A percentile compares a stretch with the other conserved stretches of the same genome.
phyloP scores from a whole-genome alignment of 495 filamentous ascomycete species.

The Chaetomium tenue region DNA sequence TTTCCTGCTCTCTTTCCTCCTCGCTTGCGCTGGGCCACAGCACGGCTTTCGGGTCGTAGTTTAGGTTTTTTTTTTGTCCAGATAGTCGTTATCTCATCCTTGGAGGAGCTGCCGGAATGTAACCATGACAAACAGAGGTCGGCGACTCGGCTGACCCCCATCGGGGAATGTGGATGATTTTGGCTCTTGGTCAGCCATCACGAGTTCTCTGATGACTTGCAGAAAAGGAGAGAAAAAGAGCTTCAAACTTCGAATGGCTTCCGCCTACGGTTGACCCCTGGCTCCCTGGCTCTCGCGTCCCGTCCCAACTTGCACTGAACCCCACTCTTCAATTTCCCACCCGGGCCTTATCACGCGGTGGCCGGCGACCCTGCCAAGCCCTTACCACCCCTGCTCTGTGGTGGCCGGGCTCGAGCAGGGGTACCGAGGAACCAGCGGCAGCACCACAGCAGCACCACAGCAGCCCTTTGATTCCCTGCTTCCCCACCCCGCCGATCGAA shows the following conservation, averaged over 20 bases:
- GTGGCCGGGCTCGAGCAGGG: neutral
- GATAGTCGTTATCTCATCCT: neutral
- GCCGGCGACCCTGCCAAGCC: neutral
- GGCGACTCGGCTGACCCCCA: too few species aligned
- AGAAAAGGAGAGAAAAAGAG: too few species aligned
- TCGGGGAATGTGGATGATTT: too few species aligned
- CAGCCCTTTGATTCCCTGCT: neutral
- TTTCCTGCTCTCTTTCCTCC: neutral
- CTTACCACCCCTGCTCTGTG: slow-evolving; percentile 7
- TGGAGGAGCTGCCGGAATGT: too few species aligned
- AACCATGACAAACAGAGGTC: too few species aligned
- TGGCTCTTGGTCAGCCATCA: too few species aligned
- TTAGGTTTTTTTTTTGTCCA: too few species aligned
- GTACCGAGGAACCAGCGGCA: neutral
- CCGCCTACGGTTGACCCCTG: neutral
- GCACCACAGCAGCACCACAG: neutral
- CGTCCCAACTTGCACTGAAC: slow-evolving; percentile 1
- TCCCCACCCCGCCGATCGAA: slow-evolving; percentile 13
- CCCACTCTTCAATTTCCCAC: slow-evolving; percentile 21
- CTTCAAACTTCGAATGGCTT: neutral
- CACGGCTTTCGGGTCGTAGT: neutral
- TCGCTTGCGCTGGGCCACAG: neutral
- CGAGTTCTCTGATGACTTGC: too few species aligned
- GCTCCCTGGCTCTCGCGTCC: neutral
- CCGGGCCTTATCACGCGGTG: slow-evolving; percentile 19